Conservation (phyloP, 352 stramenopile species). For the Aphanomyces euteiches region DNA sequence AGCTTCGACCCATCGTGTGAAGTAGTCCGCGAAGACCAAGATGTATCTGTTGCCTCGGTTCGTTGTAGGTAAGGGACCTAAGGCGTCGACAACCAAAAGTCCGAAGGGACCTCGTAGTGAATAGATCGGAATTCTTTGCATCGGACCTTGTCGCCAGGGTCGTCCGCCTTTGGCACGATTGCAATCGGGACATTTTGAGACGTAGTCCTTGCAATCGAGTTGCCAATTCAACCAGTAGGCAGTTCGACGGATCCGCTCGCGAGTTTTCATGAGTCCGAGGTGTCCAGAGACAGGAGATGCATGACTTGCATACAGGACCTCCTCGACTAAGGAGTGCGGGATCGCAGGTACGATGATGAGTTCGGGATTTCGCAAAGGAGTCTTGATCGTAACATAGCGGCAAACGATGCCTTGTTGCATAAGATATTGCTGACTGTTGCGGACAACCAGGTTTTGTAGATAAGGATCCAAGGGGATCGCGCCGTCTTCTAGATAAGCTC, state of each 20-base stretch:
- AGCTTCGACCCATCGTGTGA: conserved; percentile 5
- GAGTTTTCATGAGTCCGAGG: not conserved
- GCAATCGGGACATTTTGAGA: not conserved
- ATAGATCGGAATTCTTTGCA: not conserved
- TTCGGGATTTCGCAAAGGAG: not conserved
- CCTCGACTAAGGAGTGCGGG: not conserved
- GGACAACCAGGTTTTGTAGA: not conserved
- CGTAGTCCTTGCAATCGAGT: not conserved
- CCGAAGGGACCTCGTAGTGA: not conserved
- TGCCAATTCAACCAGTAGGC: conserved; percentile 13
- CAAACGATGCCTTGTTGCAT: conserved; percentile 6
- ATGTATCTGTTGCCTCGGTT: not conserved
- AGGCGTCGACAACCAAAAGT: not conserved
- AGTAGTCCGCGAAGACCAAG: conserved; percentile 4
- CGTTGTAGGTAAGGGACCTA: not conserved
- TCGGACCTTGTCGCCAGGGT: not conserved
- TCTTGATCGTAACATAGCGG: not conserved
- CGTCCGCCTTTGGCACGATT: not conserved
- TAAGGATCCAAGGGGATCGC: not conserved
- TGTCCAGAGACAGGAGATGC: not conserved
- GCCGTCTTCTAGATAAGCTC: not conserved
- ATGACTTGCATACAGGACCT: not conserved
- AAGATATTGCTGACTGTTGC: not conserved
- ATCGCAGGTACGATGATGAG: not conserved
- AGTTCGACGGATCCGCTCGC: not conserved